Percentiles rank a stretch among this genome's conserved stretches.
Evolutionary conservation across 768 basidiomycete species (phyloP).

Genomic region (Leccinum obscurum): DNA sequence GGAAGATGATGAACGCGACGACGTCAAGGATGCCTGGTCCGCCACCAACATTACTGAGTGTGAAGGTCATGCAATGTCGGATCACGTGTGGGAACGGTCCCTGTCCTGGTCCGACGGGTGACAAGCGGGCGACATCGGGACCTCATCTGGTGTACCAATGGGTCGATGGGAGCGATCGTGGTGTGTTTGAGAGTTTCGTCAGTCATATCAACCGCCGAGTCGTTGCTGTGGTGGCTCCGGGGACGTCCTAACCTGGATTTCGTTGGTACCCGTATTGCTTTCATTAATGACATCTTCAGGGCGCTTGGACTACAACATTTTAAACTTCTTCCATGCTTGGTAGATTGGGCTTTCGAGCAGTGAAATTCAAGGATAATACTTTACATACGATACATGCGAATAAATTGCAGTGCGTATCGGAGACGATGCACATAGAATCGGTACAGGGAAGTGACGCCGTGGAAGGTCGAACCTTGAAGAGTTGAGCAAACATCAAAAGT

Average conservation of each 20-base stretch:
- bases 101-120: constrained; percentile 17
- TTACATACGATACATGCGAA: no score
- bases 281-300: neutral
- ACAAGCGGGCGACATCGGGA: constrained; percentile 8
- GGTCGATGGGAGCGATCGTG: constrained; percentile 58
- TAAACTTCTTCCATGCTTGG: neutral
- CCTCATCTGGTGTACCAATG: constrained; percentile 50
- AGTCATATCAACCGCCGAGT: constrained; percentile 63
- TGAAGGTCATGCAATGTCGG: constrained; percentile 24
- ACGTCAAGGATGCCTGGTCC: constrained; percentile 3
- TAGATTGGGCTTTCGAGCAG: neutral
- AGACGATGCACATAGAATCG: neutral
- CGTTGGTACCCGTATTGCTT: neutral
- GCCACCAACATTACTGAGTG: neutral
- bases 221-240: neutral
- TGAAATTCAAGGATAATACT: neutral
- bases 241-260: neutral
- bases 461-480: neutral
- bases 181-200: constrained; percentile 64
- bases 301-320: neutral
- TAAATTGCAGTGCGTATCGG: neutral
- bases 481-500: constrained; percentile 10
- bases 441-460: neutral
- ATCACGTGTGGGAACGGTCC: constrained; percentile 23
- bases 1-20: constrained; percentile 37